Percentiles rank a stretch among this genome's conserved stretches.
These are phyloP conservation scores for Petunia secreta DNA, from an alignment of 257 asterid genomes.

Conservation along the genomic window DNA sequence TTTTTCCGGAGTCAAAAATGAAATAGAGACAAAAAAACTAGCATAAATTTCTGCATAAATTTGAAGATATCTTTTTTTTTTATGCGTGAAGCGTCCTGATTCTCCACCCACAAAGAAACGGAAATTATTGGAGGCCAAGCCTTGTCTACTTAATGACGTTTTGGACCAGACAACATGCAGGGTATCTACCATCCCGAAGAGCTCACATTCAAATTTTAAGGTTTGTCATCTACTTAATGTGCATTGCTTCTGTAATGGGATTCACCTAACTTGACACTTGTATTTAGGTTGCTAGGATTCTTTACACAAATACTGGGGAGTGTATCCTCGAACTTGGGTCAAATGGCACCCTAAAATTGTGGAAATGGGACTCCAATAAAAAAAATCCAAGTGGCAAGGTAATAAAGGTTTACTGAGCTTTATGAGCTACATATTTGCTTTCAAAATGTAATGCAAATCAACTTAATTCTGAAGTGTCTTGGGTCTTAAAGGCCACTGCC, in stretches of 20 bases:
- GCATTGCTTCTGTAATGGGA: constrained; percentile 16
- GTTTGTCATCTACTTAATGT: constrained; percentile 40
- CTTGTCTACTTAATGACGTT: constrained; percentile 84
- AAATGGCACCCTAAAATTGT: constrained; percentile 82
- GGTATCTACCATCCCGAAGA: constrained; percentile 84
- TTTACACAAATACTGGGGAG: constrained; percentile 88
- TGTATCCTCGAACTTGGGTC: constrained; percentile 91
- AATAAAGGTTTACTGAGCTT: constrained; percentile 10
- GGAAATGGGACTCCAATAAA: constrained; percentile 92
- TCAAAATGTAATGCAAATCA: not conserved
- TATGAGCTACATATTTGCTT: not conserved
- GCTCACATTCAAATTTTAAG: constrained; percentile 72
- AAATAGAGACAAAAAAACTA: too few species aligned
- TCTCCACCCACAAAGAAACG: constrained; percentile 74
- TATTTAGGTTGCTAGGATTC: constrained; percentile 90
- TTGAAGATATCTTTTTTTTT: too few species aligned
- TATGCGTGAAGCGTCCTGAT: constrained; percentile 31
- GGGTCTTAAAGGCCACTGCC: constrained; percentile 65
- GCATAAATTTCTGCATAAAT: too few species aligned
- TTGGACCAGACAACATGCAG: constrained; percentile 71
- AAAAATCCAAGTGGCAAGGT: constrained; percentile 93
- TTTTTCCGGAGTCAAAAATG: too few species aligned
- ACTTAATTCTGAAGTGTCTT: constrained; percentile 29
- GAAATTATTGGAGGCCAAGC: constrained; percentile 59
- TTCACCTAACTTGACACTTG: constrained; percentile 21